Percentiles rank a stretch among this genome's conserved stretches.
Evolutionary conservation across 1,284 basidiomycete genomes (phyloP).

Genomic region (Xanthoconium separans): DNA sequence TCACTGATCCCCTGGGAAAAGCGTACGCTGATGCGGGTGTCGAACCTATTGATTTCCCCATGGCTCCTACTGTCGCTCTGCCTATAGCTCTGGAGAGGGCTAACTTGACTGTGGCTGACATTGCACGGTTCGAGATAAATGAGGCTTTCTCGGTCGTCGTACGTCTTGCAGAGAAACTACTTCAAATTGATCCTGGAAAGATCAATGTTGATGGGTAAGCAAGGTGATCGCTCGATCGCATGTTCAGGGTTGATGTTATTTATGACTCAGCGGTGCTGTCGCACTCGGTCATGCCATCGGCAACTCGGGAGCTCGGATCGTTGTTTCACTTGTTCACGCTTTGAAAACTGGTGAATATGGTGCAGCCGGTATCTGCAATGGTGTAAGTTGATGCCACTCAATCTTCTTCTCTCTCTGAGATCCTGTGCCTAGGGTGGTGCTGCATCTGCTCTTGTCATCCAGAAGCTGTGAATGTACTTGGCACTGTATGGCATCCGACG

Average conservation of each 20-base stretch:
- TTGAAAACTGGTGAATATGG: constrained; percentile 96
- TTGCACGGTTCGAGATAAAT: constrained; percentile 95
- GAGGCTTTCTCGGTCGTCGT: constrained; percentile 98
- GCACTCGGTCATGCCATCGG: constrained; percentile 95
- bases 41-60: constrained; percentile 96
- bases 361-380: constrained; percentile 97
- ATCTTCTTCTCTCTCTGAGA: constrained; percentile 14
- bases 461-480: constrained; percentile 65
- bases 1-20: constrained; percentile 35
- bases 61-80: constrained; percentile 90
- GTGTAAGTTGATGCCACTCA: constrained; percentile 54
- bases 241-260: constrained; percentile 7
- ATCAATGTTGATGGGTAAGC: constrained; percentile 89
- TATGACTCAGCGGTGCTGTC: constrained; percentile 73
- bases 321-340: constrained; percentile 91
- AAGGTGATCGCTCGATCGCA: constrained; percentile 3
- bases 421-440: constrained; percentile 73
- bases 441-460: constrained; percentile 87
- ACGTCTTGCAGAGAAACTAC: constrained; percentile 86
- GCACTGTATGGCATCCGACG: constrained; percentile 21
- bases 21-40: constrained; percentile 97
- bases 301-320: constrained; percentile 92
- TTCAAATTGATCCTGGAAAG: constrained; percentile 83
- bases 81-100: constrained; percentile 89
- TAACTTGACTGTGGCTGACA: constrained; percentile 80